A percentile compares a stretch with the other conserved stretches of the same genome.
phyloP scores from a whole-genome alignment of 1,284 basidiomycete genomes.

The Apiotrichum sp. region DNA sequence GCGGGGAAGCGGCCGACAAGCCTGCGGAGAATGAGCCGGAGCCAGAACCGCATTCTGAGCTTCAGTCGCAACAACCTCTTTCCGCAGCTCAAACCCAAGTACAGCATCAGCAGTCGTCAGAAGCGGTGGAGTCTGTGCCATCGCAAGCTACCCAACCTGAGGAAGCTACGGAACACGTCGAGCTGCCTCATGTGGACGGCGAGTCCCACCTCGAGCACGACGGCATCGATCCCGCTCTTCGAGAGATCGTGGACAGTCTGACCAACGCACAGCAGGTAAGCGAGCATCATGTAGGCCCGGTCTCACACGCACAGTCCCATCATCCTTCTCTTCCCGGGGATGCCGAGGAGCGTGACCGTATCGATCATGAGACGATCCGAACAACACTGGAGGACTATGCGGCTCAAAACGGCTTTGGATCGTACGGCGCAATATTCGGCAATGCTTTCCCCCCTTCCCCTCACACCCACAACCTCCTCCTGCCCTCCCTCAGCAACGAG shows the following conservation, averaged over 20 bases:
- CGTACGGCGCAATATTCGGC: slow-evolving; percentile 17
- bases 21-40: background rate
- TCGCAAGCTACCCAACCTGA: background rate
- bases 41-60: background rate
- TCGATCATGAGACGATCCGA: slow-evolving; percentile 34
- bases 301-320: slow-evolving; percentile 10
- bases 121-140: too few species aligned
- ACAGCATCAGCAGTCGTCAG: background rate
- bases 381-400: slow-evolving; percentile 33
- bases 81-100: too few species aligned
- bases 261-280: slow-evolving; percentile 42
- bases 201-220: slow-evolving; percentile 21
- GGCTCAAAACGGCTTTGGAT: slow-evolving; percentile 11
- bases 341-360: slow-evolving; percentile 25
- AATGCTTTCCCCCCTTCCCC: slow-evolving; percentile 18
- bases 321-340: slow-evolving; percentile 13
- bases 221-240: slow-evolving; percentile 40
- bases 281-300: background rate
- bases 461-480: slow-evolving; percentile 8
- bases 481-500: slow-evolving; percentile 6
- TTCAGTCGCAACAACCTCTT: too few species aligned
- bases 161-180: background rate
- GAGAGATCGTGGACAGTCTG: slow-evolving; percentile 44
- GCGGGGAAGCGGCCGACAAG: background rate
- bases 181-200: background rate